Evolutionary conservation across 345 rosid species (phyloP).

Genomic region (Brassica incana): DNA sequence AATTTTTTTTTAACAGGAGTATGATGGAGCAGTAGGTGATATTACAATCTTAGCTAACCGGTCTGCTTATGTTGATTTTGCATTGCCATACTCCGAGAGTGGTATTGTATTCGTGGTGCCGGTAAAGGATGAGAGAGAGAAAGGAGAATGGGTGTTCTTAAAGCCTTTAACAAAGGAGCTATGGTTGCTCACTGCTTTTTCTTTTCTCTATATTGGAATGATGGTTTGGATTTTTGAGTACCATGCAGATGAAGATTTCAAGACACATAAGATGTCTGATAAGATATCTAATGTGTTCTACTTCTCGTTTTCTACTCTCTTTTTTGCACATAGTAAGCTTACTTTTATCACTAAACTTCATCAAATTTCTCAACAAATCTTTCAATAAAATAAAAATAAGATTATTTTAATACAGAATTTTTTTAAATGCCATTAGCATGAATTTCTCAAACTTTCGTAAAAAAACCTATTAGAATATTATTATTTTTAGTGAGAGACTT

Average conservation of each 20-base stretch:
- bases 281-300: constrained; percentile 35
- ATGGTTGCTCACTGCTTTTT: constrained; percentile 51
- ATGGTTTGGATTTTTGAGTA: constrained; percentile 73
- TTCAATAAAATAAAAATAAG: no score
- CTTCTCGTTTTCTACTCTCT: constrained; percentile 35
- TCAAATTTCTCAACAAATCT: background rate
- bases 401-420: no score
- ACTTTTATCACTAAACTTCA: background rate
- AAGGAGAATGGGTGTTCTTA: constrained; percentile 62
- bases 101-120: constrained; percentile 69
- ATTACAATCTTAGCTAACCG: constrained; percentile 55
- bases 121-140: constrained; percentile 39
- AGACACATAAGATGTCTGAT: constrained; percentile 15
- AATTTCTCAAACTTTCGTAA: no score
- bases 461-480: no score
- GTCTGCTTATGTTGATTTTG: constrained; percentile 59
- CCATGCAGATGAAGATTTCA: constrained; percentile 50
- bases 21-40: constrained; percentile 79
- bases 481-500: no score
- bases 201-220: constrained; percentile 56
- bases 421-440: no score
- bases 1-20: constrained; percentile 37
- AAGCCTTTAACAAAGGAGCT: constrained; percentile 65
- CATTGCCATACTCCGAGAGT: constrained; percentile 66
- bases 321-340: constrained; percentile 39